phyloP scores from a whole-genome alignment of 73 alveolate species.

The Stentor coeruleus region DNA sequence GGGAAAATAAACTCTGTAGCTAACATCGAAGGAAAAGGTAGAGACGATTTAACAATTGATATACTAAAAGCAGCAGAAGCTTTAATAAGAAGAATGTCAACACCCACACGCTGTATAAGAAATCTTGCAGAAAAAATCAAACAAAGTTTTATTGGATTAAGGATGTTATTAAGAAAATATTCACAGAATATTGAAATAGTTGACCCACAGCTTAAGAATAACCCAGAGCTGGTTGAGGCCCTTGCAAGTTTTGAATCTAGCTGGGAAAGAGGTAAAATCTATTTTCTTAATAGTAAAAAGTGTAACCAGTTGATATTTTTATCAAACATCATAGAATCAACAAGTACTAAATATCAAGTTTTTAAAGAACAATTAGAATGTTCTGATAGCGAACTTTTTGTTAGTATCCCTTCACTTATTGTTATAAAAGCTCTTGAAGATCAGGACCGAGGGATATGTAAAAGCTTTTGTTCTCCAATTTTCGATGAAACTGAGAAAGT shows the following conservation, averaged over 20 bases:
- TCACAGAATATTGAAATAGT: constrained; percentile 87
- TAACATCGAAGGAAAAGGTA: constrained; percentile 92
- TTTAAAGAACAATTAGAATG: constrained; percentile 54
- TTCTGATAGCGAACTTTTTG: constrained; percentile 64
- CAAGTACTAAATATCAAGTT: constrained; percentile 56
- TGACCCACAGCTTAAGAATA: constrained; percentile 87
- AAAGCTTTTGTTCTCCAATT: constrained; percentile 56
- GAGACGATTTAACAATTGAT: constrained; percentile 81
- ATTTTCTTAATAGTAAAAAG: constrained; percentile 39
- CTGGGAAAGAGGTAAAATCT: constrained; percentile 37
- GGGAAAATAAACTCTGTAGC: constrained; percentile 87
- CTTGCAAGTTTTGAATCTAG: constrained; percentile 32
- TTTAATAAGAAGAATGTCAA: constrained; percentile 66
- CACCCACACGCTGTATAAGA: constrained; percentile 66
- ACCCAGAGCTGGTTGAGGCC: constrained; percentile 81
- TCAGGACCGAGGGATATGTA: constrained; percentile 62
- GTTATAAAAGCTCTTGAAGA: constrained; percentile 54
- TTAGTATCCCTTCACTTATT: constrained; percentile 65
- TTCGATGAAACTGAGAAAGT: constrained; percentile 61
- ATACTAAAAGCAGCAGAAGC: constrained; percentile 85
- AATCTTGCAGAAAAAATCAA: constrained; percentile 75
- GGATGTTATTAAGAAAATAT: constrained; percentile 70
- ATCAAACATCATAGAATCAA: constrained; percentile 59
- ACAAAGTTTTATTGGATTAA: constrained; percentile 32
- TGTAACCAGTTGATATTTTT: constrained; percentile 44